These are phyloP conservation scores for Acephala macrosclerotiorum DNA, from an alignment of 2,329 filamentous ascomycete genomes.

Conservation along the genomic window DNA sequence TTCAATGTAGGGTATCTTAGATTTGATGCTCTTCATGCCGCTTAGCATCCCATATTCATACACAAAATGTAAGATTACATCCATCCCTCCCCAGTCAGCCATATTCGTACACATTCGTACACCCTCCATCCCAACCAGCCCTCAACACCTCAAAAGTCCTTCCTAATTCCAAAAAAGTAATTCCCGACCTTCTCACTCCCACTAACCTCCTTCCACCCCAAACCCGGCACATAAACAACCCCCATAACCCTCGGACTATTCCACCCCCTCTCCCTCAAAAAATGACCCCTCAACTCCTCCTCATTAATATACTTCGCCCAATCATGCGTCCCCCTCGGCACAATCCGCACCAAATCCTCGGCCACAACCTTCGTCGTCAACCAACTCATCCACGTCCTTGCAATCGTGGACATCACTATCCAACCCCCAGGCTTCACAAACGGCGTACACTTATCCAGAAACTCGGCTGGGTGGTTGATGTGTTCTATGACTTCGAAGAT, in stretches of 20 bases:
- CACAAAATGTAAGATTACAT: too few species aligned
- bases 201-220: slow-evolving; percentile 86
- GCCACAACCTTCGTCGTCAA: slow-evolving; percentile 91
- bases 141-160: slow-evolving; percentile 40
- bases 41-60: background rate
- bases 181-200: slow-evolving; percentile 90
- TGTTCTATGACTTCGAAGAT: slow-evolving; percentile 97
- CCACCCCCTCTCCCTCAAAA: slow-evolving; percentile 64
- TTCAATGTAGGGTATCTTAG: background rate
- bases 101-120: slow-evolving; percentile 1
- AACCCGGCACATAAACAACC: slow-evolving; percentile 86
- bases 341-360: slow-evolving; percentile 85
- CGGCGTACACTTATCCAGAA: slow-evolving; percentile 73
- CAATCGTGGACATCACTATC: slow-evolving; percentile 92
- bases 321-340: slow-evolving; percentile 92
- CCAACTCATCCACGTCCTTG: slow-evolving; percentile 88
- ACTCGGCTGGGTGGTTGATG: slow-evolving; percentile 76
- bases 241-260: slow-evolving; percentile 71
- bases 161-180: slow-evolving; percentile 91
- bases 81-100: too few species aligned
- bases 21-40: background rate
- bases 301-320: slow-evolving; percentile 97
- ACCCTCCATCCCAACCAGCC: background rate
- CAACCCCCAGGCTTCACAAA: slow-evolving; percentile 92
- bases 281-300: slow-evolving; percentile 70